Evolutionary conservation across 2,329 filamentous ascomycete species (phyloP), one percentile per base, ranked within the genome.

Genomic region (Ceratocystis papillata): DNA sequence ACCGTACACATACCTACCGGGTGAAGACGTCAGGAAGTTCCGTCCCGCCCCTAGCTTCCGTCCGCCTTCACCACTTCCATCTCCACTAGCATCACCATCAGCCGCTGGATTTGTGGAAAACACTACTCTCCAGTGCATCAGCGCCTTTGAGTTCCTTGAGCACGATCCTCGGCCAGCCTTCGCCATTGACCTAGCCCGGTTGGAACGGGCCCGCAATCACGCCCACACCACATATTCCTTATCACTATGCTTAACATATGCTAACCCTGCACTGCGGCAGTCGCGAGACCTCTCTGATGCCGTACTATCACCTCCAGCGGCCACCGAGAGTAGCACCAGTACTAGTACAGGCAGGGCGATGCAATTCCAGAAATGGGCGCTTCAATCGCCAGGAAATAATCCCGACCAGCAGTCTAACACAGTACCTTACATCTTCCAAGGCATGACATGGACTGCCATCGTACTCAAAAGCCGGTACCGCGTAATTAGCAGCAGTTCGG

Each of bases 131-230:
- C 82, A 83, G 53, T 81, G 81, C 30, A 79, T 91, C 63, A 86
- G 87, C 28, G 80, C 90, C 8, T 75, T 87, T 22, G 89, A 93
- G 73, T 76, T 93, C 48, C 75, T 94, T 50, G 88, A 93, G 72
- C 83, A 88, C 70, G 89, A 94, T 72, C 83, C 87, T 62, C 79
- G 89, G 60, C 89, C 88, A 2, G 89, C 87, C 0, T 90, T 93
- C 71, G 81, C 93, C 53, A 78, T 93, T 44, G 88, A 93, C 71
- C 75, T 89, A 63, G 77, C 78, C 6, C 83, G 44, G 48, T 7
- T n/a, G n/a, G n/a, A 55, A 41, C 15, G 15, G 17, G 33, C 74
- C 78, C 1, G 73, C 76, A n/a, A 86, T 85, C 20, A 30, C 70
- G 79, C 6, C 30, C 30, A 33, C 30, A 33, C 30, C 30, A 33